Conservation (phyloP, 805 yeast species). For the Kazachstania psychrophila region DNA sequence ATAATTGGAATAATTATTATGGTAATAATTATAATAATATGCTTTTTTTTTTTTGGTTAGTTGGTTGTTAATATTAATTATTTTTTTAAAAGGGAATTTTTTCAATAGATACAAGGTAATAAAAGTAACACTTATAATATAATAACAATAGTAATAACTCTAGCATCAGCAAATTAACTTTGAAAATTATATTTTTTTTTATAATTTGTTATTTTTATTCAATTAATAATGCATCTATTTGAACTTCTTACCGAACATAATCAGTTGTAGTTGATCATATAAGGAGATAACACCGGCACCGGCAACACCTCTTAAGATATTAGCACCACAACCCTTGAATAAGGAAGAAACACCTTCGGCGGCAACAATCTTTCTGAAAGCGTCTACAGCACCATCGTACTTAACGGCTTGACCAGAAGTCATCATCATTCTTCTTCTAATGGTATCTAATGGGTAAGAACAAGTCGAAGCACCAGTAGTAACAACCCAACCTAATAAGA, state of each 20-base stretch:
- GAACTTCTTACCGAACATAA: slow-evolving; percentile 94
- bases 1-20: no score
- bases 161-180: no score
- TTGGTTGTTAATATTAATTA: no score
- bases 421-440: slow-evolving; percentile 99
- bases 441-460: slow-evolving; percentile 97
- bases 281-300: slow-evolving; percentile 99
- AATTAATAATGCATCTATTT: slow-evolving; percentile 32
- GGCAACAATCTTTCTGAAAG: slow-evolving; percentile 84
- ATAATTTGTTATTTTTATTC: no score
- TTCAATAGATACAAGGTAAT: no score
- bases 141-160: no score
- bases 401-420: slow-evolving; percentile 98
- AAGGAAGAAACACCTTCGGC: slow-evolving; percentile 89
- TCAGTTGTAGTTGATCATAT: slow-evolving; percentile 94
- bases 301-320: slow-evolving; percentile 99
- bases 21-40: no score
- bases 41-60: no score
- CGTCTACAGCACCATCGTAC: slow-evolving; percentile 91
- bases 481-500: slow-evolving; percentile 95
- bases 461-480: slow-evolving; percentile 98
- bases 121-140: no score
- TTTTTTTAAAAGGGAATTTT: no score
- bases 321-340: slow-evolving; percentile 99
- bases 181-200: no score